Conservation (phyloP, 225 moss, liverwort and hornwort species). For the Physcomitrium patens region DNA sequence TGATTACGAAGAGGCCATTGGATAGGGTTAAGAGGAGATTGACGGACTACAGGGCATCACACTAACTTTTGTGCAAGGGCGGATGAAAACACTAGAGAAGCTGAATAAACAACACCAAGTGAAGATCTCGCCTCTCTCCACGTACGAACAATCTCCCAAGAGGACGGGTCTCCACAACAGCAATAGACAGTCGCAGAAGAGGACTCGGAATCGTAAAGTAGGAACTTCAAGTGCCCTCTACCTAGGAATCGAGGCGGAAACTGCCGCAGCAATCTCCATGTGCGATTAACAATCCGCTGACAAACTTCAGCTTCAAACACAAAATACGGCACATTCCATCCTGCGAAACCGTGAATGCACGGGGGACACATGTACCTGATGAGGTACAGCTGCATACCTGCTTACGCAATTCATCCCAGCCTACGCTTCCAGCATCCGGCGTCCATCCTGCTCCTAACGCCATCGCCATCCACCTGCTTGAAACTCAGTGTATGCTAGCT, state of each 20-base stretch:
- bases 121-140: background rate
- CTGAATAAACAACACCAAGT: background rate
- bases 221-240: background rate
- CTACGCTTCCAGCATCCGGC: conserved; percentile 34
- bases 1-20: background rate
- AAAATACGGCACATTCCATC: background rate
- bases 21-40: background rate
- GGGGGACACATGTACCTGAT: conserved; percentile 23
- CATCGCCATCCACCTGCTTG: conserved; percentile 34
- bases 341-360: conserved; percentile 7
- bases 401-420: conserved; percentile 63
- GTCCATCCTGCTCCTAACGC: conserved; percentile 56
- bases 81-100: background rate
- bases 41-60: background rate
- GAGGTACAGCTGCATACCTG: conserved; percentile 43
- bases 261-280: background rate
- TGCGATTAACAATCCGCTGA: background rate
- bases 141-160: no score
- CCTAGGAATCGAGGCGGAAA: background rate
- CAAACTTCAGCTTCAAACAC: background rate
- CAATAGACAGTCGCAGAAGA: background rate
- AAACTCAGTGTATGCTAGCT: background rate
- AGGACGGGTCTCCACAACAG: background rate
- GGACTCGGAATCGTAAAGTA: background rate
- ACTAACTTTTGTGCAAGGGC: background rate